Evolutionary conservation across 2,329 filamentous ascomycete genomes (phyloP), one percentile per base, ranked within the genome.

Genomic region (Diaporthe nobilis): DNA sequence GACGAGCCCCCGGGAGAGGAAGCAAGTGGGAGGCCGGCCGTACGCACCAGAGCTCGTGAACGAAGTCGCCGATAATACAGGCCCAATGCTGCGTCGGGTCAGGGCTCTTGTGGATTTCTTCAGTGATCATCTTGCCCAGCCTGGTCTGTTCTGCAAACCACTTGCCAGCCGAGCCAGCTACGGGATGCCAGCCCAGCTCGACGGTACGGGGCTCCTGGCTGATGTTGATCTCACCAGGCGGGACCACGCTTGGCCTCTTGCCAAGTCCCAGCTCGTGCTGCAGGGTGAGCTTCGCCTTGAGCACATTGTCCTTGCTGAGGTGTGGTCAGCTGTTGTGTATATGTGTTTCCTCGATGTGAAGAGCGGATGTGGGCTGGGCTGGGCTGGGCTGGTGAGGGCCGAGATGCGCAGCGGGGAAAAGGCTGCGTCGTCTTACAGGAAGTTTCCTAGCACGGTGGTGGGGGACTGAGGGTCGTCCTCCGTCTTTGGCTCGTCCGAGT

Each of bases 61-160:
- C 86, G 79, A 85, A 91, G 17, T 87, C 88, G 2, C 88, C 89
- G 0, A 91, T 88, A 0, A 91, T 83, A 1, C 91, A 87, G 3
- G 88, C 89, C 90, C 90, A 91, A 79, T 91, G 90, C 81, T 91
- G 90, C 5, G 89, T 90, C 4, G 90, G 90, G 79, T 91, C 90
- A 0, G 90, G 90, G 77, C 89, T 90, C 74, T 84, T 85, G 78
- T 89, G 86, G 72, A 89, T 87, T 77, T 86, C 88, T 61, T 89
- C 87, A 0, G 88, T 90, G 75, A 91, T 91, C 83, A 89, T 83
- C 81, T 87, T 88, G 3, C 90, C 90, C 31, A 91, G 80, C 0
- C 87, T 87, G 0, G 89, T 90, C 79, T 88, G 83, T 72, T 91
- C 89, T 20, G 89, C 89, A 70, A 91, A 88, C 89, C 89, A 91